phyloP scores from a whole-genome alignment of 768 basidiomycete genomes.

The Serpula lacrymans region DNA sequence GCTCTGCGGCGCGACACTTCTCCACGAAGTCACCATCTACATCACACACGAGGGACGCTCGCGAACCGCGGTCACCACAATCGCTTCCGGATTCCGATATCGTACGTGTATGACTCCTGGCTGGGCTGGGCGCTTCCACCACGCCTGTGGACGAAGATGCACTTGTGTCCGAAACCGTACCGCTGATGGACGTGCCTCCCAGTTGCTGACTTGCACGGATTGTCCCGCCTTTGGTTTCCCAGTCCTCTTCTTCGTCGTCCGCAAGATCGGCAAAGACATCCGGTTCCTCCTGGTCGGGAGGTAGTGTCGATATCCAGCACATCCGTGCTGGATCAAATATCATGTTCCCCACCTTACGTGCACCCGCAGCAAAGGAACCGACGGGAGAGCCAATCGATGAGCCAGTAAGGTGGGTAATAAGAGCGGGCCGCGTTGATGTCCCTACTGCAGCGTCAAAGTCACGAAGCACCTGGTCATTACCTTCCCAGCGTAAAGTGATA shows the following conservation, averaged over 20 bases:
- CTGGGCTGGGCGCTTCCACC: constrained; percentile 53
- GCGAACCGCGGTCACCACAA: constrained; percentile 75
- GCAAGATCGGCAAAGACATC: constrained; percentile 94
- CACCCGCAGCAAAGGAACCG: constrained; percentile 69
- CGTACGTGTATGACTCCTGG: constrained; percentile 59
- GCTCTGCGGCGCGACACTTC: constrained; percentile 72
- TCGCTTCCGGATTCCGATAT: constrained; percentile 72
- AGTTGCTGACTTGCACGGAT: constrained; percentile 64
- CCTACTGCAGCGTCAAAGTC: constrained; percentile 84
- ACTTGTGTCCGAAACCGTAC: constrained; percentile 24
- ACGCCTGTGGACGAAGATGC: constrained; percentile 22
- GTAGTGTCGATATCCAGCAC: constrained; percentile 89
- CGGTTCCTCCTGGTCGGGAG: constrained; percentile 88
- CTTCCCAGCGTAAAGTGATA: constrained; percentile 87
- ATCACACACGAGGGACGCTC: constrained; percentile 75
- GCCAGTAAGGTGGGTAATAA: constrained; percentile 91
- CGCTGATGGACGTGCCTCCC: constrained; percentile 20
- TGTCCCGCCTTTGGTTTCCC: constrained; percentile 75
- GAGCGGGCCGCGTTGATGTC: constrained; percentile 85
- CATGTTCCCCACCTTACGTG: constrained; percentile 96
- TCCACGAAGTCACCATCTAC: constrained; percentile 73
- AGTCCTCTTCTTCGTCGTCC: constrained; percentile 77
- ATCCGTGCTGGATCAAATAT: constrained; percentile 91
- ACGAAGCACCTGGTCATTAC: constrained; percentile 87
- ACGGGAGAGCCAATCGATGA: constrained; percentile 82